Base-by-base conservation (phyloP, 495 filamentous ascomycete genomes). In the Ramalina peruviana region DNA sequence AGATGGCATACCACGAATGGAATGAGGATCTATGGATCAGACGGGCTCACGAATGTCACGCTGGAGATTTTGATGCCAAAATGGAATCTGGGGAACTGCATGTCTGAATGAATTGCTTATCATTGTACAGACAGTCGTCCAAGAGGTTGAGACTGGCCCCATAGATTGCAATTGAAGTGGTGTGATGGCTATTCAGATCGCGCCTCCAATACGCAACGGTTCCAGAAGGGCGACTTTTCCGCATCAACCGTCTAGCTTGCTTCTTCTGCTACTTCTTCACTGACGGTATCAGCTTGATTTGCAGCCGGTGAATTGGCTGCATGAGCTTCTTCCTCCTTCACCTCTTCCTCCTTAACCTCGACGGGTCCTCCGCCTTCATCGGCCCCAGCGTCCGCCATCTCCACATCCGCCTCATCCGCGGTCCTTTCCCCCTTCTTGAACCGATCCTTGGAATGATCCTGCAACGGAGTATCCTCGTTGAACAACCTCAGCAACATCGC, bases 401-500 rank as follows among this genome's bases (percentile, higher is more conserved):
- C 21, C 26, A 30, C 17, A 10, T 25, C 25, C 6, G 13, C 10
- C 5, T 11, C 43, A 36, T 4, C 49, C 13, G 17, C 39, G 2
- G 11, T 13, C 17, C 30, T 23, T 16, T 47, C 37, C 25, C 30
- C 30, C 30, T 45, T 55, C 2, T 43, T 7, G 21, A 60, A 60
- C 13, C 60, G 52, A 16, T 63, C 55, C 51, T 65, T 61, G 6
- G 63, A 64, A 48, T 62, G 72, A 46, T 75, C 70, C 33, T 62
- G 58, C 15, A 96, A 67, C 3, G 83, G 85, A 2, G 81, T 79
- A 20, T 76, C 74, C 52, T 96, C 89, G 58, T 95, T 88, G 68
- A 81, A 98, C 36, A 98, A 72, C 33, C 92, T 78, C 49, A 95
- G 72, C 57, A 96, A 71, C 85, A 96, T 90, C 7, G 90, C 92